Conservation (phyloP, 2,329 filamentous ascomycete species). For the Phaeosphaeriaceae sp. region DNA sequence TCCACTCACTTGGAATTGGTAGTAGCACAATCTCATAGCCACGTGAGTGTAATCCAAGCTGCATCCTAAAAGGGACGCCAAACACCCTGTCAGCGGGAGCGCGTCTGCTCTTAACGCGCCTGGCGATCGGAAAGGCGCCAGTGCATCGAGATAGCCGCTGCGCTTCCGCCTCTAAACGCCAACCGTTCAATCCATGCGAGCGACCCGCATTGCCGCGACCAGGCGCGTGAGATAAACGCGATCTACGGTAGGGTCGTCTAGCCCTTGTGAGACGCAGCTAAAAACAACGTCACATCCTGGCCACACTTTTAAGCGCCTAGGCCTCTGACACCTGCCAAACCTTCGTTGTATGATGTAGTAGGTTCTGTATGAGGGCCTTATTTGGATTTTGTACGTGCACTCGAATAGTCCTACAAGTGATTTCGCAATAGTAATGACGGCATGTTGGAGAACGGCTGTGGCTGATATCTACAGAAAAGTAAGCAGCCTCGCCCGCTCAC, state of each 20-base stretch:
- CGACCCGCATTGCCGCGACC: conserved; percentile 12
- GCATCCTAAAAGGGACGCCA: neutral
- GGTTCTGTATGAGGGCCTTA: too few species aligned
- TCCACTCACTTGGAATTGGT: conserved; percentile 21
- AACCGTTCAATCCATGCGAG: conserved; percentile 17
- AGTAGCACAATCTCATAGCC: conserved; percentile 2
- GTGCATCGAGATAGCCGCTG: conserved; percentile 12
- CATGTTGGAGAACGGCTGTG: too few species aligned
- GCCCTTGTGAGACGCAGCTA: conserved; percentile 19
- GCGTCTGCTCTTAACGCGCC: conserved; percentile 9
- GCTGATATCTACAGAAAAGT: too few species aligned
- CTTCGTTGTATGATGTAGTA: too few species aligned
- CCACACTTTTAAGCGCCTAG: too few species aligned
- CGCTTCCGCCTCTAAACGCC: conserved; percentile 15
- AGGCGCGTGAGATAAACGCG: conserved; percentile 16
- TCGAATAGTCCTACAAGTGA: too few species aligned
- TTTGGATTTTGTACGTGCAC: too few species aligned
- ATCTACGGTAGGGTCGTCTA: conserved; percentile 17
- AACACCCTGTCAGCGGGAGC: conserved; percentile 13
- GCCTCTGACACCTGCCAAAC: too few species aligned
- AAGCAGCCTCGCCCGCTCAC: too few species aligned
- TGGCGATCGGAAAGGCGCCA: conserved; percentile 13
- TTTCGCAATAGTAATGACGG: too few species aligned
- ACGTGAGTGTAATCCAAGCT: conserved; percentile 5
- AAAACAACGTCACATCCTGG: conserved; percentile 18